phyloP scores from a whole-genome alignment of 495 filamentous ascomycete genomes.

The Evansstolkia leycettana region DNA sequence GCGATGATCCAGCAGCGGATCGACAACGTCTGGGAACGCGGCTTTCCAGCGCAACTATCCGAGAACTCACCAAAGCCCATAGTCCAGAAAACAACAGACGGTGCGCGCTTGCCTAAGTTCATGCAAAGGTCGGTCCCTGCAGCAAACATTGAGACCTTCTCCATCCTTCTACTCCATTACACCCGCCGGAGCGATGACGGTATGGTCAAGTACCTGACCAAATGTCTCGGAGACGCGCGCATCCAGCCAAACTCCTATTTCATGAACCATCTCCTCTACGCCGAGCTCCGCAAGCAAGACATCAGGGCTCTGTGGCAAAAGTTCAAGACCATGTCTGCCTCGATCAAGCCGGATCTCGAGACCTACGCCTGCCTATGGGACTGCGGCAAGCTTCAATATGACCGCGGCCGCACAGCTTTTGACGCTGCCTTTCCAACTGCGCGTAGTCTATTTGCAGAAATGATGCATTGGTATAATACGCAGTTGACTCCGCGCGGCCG shows the following conservation, averaged over 20 bases:
- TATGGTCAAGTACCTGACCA: constrained; percentile 43
- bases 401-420: constrained; percentile 26
- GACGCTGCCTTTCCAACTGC: constrained; percentile 27
- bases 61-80: constrained; percentile 7
- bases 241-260: constrained; percentile 56
- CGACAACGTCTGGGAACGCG: constrained; percentile 38
- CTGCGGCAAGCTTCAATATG: constrained; percentile 39
- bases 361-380: constrained; percentile 62
- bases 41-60: constrained; percentile 8
- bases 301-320: constrained; percentile 40
- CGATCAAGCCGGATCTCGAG: constrained; percentile 47
- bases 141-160: constrained; percentile 70
- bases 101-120: constrained; percentile 20
- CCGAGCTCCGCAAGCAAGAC: constrained; percentile 40
- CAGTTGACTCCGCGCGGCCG: constrained; percentile 16
- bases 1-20: constrained; percentile 60
- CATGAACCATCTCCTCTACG: constrained; percentile 63
- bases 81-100: constrained; percentile 8
- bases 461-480: constrained; percentile 39
- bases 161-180: constrained; percentile 60
- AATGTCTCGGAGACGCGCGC: constrained; percentile 42
- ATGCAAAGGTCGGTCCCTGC: constrained; percentile 31
- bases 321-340: constrained; percentile 36
- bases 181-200: constrained; percentile 43
- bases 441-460: constrained; percentile 47